Base-by-base conservation (phyloP, 106 monocot genomes). In the Gastrodia elata region DNA sequence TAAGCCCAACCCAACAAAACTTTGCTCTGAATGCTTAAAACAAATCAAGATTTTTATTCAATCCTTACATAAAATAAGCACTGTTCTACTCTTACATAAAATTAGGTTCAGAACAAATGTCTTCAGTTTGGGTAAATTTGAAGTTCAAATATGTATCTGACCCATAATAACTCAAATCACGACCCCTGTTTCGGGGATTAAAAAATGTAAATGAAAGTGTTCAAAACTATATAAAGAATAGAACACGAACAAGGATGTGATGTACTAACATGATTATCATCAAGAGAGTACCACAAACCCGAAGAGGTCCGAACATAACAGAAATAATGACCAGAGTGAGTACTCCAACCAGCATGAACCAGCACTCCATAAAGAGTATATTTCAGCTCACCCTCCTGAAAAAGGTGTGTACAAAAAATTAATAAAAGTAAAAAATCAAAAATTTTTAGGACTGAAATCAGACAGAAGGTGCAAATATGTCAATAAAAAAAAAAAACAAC, bases 301-400 rank as follows among this genome's bases (percentile, higher is more conserved):
- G 76, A 78, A 33, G 91, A 87, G 25, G 87, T 91, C 59, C 87
- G 87, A 37, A 91, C 83, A 72, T 83, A 91, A 78, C 91, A 91
- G 74, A 84, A 91, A 70, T 91, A 91, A 27, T 91, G 91, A 48
- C 91, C 91, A 56, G 91, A 91, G 79, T 81, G 91, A 14, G 87
- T 87, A 42, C 83, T 85, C 78, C 83, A 83, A 42, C 91, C 91
- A 35, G 82, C 84, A 83, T 91, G 91, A 41, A 91, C 91, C 42
- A 91, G 71, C 74, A 91, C 91, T 28, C 91, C 91, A 83, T 91
- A 91, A 40, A 91, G 87, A 26, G 84, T 87, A 74, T 91, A 91
- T 56, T 76, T 78, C 64, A 83, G 38, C 83, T 87, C 71, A 71
- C 70, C 83, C 71, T 79, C 84, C 84, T 87, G 87, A 10, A 74